Evolutionary conservation across 768 basidiomycete species (phyloP).

Genomic region (Lactifluus subvellereus): DNA sequence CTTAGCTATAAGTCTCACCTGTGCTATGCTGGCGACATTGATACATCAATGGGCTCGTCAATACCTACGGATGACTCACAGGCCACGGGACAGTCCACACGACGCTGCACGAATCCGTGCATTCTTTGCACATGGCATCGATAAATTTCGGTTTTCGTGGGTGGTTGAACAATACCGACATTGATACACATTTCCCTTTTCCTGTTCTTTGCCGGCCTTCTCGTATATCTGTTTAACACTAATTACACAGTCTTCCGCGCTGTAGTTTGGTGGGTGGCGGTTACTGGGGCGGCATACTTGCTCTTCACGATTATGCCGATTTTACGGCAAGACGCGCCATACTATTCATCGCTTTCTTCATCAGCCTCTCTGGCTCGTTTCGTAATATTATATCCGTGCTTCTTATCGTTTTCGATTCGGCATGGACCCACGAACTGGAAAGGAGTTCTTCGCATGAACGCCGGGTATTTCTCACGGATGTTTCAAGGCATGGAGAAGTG

Average conservation of each 20-base stretch:
- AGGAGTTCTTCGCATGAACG: no score
- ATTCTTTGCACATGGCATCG: no score
- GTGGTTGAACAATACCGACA: no score
- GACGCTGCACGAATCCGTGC: neutral
- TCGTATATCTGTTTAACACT: neutral
- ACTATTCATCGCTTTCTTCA: neutral
- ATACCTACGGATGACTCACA: neutral
- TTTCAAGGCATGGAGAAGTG: neutral
- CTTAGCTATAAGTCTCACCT: neutral
- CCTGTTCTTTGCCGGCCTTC: neutral
- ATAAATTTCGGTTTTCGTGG: no score
- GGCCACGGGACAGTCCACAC: no score
- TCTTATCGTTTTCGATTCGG: neutral
- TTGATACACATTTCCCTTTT: neutral
- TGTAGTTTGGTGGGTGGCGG: neutral
- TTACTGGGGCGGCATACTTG: neutral
- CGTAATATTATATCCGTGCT: neutral
- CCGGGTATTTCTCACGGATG: neutral
- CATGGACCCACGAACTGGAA: no score
- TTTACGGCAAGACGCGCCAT: neutral
- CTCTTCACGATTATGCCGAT: neutral
- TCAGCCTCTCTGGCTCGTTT: neutral
- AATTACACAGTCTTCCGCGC: neutral
- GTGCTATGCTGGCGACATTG: neutral
- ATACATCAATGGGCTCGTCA: neutral